Conservation (phyloP, 2,329 filamentous ascomycete genomes). For the Sarocladium oryzae region DNA sequence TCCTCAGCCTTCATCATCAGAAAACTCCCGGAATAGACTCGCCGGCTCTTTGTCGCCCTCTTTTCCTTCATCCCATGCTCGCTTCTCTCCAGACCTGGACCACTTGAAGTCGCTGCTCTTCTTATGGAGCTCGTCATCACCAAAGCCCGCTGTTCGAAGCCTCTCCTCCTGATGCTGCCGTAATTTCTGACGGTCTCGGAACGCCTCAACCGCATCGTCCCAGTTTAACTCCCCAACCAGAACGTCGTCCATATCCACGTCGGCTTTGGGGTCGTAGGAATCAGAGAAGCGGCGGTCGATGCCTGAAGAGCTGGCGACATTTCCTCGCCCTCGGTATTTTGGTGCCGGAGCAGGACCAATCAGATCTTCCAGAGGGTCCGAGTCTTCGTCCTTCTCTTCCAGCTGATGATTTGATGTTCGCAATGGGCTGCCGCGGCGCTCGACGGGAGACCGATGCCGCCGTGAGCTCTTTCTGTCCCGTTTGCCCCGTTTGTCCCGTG, state of each 20-base stretch:
- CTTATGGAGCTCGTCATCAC: slow-evolving; percentile 60
- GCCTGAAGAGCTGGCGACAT: slow-evolving; percentile 50
- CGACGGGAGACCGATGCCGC: slow-evolving; percentile 19
- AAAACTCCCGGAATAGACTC: slow-evolving; percentile 5
- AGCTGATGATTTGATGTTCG: too few species aligned
- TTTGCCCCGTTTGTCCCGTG: neutral
- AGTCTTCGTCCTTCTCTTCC: slow-evolving; percentile 26
- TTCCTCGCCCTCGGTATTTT: slow-evolving; percentile 60
- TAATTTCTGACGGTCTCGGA: slow-evolving; percentile 75
- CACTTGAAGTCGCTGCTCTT: slow-evolving; percentile 60
- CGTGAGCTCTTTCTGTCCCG: too few species aligned
- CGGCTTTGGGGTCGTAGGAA: slow-evolving; percentile 51
- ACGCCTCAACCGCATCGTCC: slow-evolving; percentile 72
- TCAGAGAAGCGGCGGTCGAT: slow-evolving; percentile 78
- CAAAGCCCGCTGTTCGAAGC: slow-evolving; percentile 71
- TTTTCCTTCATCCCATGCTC: slow-evolving; percentile 57
- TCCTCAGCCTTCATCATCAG: neutral
- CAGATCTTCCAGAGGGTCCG: slow-evolving; percentile 68
- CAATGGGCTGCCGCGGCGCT: neutral
- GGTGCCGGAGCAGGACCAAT: slow-evolving; percentile 66
- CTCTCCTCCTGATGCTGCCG: slow-evolving; percentile 68
- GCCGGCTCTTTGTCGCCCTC: slow-evolving; percentile 8
- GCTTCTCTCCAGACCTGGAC: slow-evolving; percentile 59
- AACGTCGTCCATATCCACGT: slow-evolving; percentile 41
- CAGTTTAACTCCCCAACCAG: slow-evolving; percentile 43